Evolutionary conservation across 1,284 basidiomycete genomes (phyloP), one percentile per base, ranked within the genome.

Genomic region (Peniophora sp.): DNA sequence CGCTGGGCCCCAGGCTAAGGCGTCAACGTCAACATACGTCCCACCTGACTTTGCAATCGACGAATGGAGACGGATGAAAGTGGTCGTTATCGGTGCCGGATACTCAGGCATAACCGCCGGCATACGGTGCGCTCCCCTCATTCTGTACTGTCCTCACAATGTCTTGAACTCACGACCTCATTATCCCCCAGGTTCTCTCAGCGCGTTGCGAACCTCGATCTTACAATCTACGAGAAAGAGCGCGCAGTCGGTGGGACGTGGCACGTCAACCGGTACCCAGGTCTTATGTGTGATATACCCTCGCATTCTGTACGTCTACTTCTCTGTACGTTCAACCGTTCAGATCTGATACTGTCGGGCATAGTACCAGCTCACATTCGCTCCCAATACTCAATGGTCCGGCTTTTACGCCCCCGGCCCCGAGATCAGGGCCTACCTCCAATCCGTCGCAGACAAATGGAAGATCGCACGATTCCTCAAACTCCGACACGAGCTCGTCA

Each of bases 341-440:
- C n/a, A n/a, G n/a, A n/a, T 9, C 6, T 15, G 14, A 15, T n/a
- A n/a, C n/a, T n/a, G 32, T 18, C 14, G 32, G 24, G 5, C 24
- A n/a, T n/a, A 83, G 78, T 83, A 83, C 58, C 79, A 80, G 61
- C 66, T 76, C 15, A 76, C 76, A 0, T 84, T 83, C 49, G 76
- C 77, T 51, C 66, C 69, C 15, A 81, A 81, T 15, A 41, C 55
- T 77, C 67, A 80, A 57, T 83, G 80, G 81, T 79, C 78, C 5
- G 60, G 71, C 12, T 83, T 81, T 62, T 84, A 80, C 54, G 72
- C 80, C 1, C 67, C 75, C 3, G 80, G 80, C 1, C 63, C 71
- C 3, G 81, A 85, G 61, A 83, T 84, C 44, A 73, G 66, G 24
- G 60, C 62, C 3, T 80, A 83, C 58, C 62, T 84, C 24, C 68